phyloP scores from a whole-genome alignment of 2,329 filamentous ascomycete species.

The Beauveria sp. region DNA sequence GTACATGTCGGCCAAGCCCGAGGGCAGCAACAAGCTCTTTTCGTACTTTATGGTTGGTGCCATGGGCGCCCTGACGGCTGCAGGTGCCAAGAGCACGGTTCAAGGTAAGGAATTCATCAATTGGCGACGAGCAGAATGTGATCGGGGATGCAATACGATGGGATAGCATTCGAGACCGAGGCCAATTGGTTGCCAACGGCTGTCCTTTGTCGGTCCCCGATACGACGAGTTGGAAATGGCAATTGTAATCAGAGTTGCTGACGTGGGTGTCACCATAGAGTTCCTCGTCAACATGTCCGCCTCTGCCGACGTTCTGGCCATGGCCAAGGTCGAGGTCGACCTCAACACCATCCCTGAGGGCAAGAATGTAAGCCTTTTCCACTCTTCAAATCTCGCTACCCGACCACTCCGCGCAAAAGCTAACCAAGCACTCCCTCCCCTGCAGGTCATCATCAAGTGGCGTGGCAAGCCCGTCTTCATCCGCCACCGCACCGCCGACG shows the following conservation, averaged over 20 bases:
- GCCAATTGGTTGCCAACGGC: constrained; percentile 7
- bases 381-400: too few relatives aligned
- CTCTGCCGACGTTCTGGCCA: constrained; percentile 94
- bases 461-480: constrained; percentile 99
- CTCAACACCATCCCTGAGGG: constrained; percentile 89
- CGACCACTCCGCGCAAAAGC: not conserved
- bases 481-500: constrained; percentile 87
- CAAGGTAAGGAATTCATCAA: constrained; percentile 62
- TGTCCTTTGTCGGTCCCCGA: not conserved
- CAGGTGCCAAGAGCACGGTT: constrained; percentile 95
- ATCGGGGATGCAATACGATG: not conserved
- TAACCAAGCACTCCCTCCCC: not conserved
- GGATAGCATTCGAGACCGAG: not conserved
- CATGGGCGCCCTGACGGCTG: constrained; percentile 83
- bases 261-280: constrained; percentile 48
- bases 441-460: constrained; percentile 97
- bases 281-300: constrained; percentile 99
- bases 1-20: constrained; percentile 62
- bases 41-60: constrained; percentile 98
- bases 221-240: not conserved
- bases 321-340: constrained; percentile 99
- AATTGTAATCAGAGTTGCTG: constrained; percentile 18
- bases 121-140: not conserved
- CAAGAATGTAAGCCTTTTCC: constrained; percentile 75
- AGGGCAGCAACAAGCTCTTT: constrained; percentile 76